Evolutionary conservation across 2,329 filamentous ascomycete species (phyloP).

Genomic region (Alternaria dauci): DNA sequence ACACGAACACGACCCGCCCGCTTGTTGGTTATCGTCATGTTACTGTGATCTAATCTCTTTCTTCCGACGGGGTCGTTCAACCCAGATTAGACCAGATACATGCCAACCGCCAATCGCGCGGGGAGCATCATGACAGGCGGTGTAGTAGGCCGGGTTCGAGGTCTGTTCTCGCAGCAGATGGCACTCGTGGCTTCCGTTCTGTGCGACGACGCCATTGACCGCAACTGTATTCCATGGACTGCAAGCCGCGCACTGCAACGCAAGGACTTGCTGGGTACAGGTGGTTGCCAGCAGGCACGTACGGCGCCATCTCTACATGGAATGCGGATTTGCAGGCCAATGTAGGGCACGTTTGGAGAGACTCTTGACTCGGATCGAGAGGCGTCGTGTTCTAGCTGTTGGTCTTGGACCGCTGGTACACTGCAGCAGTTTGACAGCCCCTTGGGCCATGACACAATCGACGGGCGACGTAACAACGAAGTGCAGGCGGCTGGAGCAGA

Average conservation of each 20-base stretch:
- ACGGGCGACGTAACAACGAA: slow-evolving; percentile 33
- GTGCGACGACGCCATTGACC: slow-evolving; percentile 39
- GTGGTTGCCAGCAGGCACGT: slow-evolving; percentile 15
- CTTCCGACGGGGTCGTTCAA: slow-evolving; percentile 18
- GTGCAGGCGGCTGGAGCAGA: slow-evolving; percentile 23
- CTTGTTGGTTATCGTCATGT: slow-evolving; percentile 39
- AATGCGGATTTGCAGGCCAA: slow-evolving; percentile 11
- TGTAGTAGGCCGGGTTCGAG: slow-evolving; percentile 25
- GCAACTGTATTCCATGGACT: slow-evolving; percentile 16
- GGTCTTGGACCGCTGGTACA: slow-evolving; percentile 28
- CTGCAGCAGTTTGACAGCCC: slow-evolving; percentile 46
- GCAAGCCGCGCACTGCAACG: slow-evolving; percentile 14
- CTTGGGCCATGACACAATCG: slow-evolving; percentile 29
- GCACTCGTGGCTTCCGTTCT: slow-evolving; percentile 39
- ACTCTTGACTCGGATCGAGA: slow-evolving; percentile 20
- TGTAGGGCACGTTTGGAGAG: slow-evolving; percentile 13
- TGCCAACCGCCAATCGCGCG: slow-evolving; percentile 11
- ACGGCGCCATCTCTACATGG: slow-evolving; percentile 9
- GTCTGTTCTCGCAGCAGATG: slow-evolving; percentile 38
- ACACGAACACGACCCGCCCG: slow-evolving; percentile 36
- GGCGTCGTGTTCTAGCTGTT: slow-evolving; percentile 7
- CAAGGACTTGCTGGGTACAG: slow-evolving; percentile 17
- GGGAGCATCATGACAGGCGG: slow-evolving; percentile 17
- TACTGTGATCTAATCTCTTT: slow-evolving; percentile 19
- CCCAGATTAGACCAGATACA: slow-evolving; percentile 17